A percentile compares a stretch with the other conserved stretches of the same genome.
Conservation (phyloP, 2,329 filamentous ascomycete species). For the Iodosphaeria phyllophila region DNA sequence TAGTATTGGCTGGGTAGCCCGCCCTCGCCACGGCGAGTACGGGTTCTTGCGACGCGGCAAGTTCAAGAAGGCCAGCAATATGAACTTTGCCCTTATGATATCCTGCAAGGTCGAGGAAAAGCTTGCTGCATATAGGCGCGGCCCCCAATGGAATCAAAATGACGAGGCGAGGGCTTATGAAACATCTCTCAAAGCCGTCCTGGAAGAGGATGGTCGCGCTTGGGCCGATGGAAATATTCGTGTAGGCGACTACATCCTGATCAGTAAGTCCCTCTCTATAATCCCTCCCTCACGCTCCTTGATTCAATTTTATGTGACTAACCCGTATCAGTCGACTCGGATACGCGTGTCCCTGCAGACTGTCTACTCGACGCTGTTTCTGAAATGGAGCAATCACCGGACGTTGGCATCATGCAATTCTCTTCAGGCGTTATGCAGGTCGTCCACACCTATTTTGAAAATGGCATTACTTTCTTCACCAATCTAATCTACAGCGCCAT, state of each 20-base stretch:
- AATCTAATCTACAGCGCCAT: constrained; percentile 62
- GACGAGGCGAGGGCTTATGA: constrained; percentile 32
- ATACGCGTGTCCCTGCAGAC: constrained; percentile 49
- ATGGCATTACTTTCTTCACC: constrained; percentile 56
- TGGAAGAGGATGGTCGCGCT: constrained; percentile 32
- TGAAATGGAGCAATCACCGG: constrained; percentile 51
- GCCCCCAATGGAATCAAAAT: constrained; percentile 20
- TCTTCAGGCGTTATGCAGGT: constrained; percentile 64
- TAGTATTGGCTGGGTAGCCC: constrained; percentile 51
- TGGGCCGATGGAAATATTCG: constrained; percentile 43
- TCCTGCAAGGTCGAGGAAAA: constrained; percentile 43
- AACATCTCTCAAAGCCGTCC: constrained; percentile 25
- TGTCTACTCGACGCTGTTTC: constrained; percentile 50
- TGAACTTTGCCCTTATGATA: constrained; percentile 51
- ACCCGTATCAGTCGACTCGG: constrained; percentile 34
- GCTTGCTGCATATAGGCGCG: constrained; percentile 24
- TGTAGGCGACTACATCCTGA: constrained; percentile 43
- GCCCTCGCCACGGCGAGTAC: constrained; percentile 42
- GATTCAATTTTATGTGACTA: constrained; percentile 1
- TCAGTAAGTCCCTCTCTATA: constrained; percentile 18
- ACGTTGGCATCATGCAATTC: constrained; percentile 56
- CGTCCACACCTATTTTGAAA: constrained; percentile 53
- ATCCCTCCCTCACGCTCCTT: background rate
- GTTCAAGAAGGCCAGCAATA: constrained; percentile 60
- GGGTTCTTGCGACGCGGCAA: constrained; percentile 39